Evolutionary conservation across 768 basidiomycete genomes (phyloP).

Genomic region (Rhodosporidiobolus sp.): DNA sequence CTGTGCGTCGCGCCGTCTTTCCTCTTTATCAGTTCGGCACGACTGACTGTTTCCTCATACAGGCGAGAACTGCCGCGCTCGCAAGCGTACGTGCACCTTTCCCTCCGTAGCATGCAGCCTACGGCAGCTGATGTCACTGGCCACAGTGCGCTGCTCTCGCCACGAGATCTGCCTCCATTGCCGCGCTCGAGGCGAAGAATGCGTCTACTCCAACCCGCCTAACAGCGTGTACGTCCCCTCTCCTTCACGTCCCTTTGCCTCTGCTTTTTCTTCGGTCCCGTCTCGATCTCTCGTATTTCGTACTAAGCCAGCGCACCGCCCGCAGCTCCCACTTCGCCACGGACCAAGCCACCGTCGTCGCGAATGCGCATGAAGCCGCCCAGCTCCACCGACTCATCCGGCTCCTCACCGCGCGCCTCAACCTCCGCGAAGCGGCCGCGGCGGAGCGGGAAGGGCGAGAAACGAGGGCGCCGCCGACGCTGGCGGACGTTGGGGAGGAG

Average conservation of each 20-base stretch:
- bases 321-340: neutral
- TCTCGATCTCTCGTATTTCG: neutral
- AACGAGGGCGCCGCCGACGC: neutral
- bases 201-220: slow-evolving; percentile 9
- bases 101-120: too few relatives aligned
- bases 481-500: neutral
- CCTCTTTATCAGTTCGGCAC: too few relatives aligned
- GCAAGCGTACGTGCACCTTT: slow-evolving; percentile 6
- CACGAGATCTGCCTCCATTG: neutral
- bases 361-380: neutral
- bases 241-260: neutral
- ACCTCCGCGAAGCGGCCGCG: neutral
- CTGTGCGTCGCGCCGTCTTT: slow-evolving; percentile 4
- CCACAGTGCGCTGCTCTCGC: slow-evolving; percentile 9
- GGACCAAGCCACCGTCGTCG: neutral
- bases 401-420: neutral
- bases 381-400: neutral
- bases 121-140: too few relatives aligned
- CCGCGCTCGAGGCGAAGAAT: neutral
- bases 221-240: neutral
- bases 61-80: slow-evolving; percentile 15
- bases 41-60: neutral
- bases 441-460: neutral
- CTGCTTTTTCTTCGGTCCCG: neutral
- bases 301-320: neutral